Conservation (phyloP, 2,329 filamentous ascomycete species). For the Curvularia lunata region DNA sequence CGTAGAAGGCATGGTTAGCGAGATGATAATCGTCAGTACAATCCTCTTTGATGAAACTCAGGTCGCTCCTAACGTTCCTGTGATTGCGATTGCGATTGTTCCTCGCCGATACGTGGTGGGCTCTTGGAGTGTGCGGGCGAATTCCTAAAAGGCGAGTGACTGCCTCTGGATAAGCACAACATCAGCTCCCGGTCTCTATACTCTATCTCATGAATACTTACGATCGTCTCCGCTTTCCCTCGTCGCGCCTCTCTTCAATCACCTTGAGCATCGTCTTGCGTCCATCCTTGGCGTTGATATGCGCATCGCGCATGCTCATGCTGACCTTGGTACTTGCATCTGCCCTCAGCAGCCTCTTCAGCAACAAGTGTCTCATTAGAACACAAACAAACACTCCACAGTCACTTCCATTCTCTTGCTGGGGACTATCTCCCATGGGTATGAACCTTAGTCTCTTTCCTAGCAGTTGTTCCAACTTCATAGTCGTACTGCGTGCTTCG, state of each 20-base stretch:
- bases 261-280: constrained; percentile 91
- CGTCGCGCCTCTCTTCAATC: constrained; percentile 84
- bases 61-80: constrained; percentile 15
- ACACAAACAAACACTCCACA: constrained; percentile 97
- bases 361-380: constrained; percentile 89
- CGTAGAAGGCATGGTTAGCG: neutral
- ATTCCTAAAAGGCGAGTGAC: constrained; percentile 44
- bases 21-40: neutral
- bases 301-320: constrained; percentile 89
- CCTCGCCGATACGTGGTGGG: constrained; percentile 48
- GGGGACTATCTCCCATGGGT: constrained; percentile 82
- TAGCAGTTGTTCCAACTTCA: constrained; percentile 73
- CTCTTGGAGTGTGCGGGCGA: constrained; percentile 42
- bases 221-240: constrained; percentile 84
- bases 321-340: constrained; percentile 85
- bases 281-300: constrained; percentile 79
- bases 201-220: constrained; percentile 56
- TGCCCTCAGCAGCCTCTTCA: constrained; percentile 80
- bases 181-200: neutral
- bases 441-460: constrained; percentile 73
- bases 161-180: constrained; percentile 30
- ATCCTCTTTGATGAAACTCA: neutral
- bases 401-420: constrained; percentile 91
- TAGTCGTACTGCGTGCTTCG: constrained; percentile 73
- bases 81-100: constrained; percentile 37